Base-by-base conservation (phyloP, 1,284 basidiomycete genomes). In the Ganoderma resinaceum region DNA sequence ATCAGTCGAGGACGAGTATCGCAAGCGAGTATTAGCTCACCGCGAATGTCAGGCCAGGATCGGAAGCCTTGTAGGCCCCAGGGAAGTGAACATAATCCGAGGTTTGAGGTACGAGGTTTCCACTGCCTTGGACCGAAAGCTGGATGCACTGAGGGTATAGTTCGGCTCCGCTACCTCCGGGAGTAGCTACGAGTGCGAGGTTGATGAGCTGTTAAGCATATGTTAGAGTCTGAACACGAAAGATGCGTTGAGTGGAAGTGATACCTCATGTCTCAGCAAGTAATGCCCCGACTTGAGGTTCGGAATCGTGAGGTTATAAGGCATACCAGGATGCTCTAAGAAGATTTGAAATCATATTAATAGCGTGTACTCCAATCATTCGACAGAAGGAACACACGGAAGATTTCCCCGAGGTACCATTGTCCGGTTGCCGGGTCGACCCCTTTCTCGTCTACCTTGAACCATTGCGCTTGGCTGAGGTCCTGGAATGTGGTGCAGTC, bases 211-310 rank as follows among this genome's bases (percentile, higher is more conserved):
- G 29, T 20, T 55, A 2, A 31, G n/a, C n/a, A 20, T 16, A 33
- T 7, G 29, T 55, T 33, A 18, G 20, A 1, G 20, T 55, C 3
- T 20, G 16, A 23, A 16, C 7, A 16, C 29, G 53, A 33, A 31
- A n/a, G 23, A 26, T 55, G 31, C n/a, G 29, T 8, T 9, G 6
- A 55, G 11, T 3, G 18, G 18, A 16, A 11, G 53, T 8, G 12
- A 11, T n/a, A 55, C 53, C 53, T 55, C 53, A 33, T 55, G 53
- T 33, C 53, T 33, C 53, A 55, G 31, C 11, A 55, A n/a, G 53
- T 55, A 55, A 3, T 55, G 53, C 8, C 53, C 53, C 20, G 53
- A 2, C n/a, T 55, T 55, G 53, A 55, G 29, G 18, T 55, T 55
- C 9, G 53, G 53, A 16, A 55, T 55, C 0, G 53, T 55, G 29